A percentile compares a stretch with the other conserved stretches of the same genome.
Evolutionary conservation across 768 basidiomycete species (phyloP).

Genomic region (Pulveroboletus frians): DNA sequence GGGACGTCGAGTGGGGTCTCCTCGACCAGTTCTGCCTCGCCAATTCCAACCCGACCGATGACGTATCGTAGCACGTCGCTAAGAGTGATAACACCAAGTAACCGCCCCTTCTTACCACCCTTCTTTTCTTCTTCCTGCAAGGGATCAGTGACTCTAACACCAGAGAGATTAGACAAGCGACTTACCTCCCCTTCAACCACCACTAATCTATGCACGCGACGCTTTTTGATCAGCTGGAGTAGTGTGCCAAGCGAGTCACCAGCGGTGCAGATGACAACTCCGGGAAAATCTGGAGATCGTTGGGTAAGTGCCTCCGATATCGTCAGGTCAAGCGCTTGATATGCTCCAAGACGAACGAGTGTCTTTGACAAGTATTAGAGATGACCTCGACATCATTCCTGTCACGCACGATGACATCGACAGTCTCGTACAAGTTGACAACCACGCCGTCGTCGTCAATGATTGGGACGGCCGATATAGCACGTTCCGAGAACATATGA

Average conservation of each 20-base stretch:
- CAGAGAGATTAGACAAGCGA: background rate
- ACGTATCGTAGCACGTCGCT: constrained; percentile 85
- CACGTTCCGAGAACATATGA: constrained; percentile 94
- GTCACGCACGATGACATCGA: constrained; percentile 83
- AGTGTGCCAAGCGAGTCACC: constrained; percentile 88
- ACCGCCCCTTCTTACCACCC: constrained; percentile 77
- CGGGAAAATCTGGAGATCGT: constrained; percentile 91
- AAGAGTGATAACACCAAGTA: constrained; percentile 83
- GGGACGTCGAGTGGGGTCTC: constrained; percentile 21
- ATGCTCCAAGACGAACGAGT: constrained; percentile 88
- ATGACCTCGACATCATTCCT: background rate
- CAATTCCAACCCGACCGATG: constrained; percentile 59
- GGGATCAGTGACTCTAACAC: background rate
- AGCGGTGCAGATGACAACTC: constrained; percentile 93
- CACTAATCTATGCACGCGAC: constrained; percentile 89
- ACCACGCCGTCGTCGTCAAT: constrained; percentile 90
- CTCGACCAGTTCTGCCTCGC: constrained; percentile 39
- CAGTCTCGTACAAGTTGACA: constrained; percentile 95
- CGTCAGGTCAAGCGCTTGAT: constrained; percentile 92
- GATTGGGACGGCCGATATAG: constrained; percentile 96
- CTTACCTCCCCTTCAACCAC: constrained; percentile 88
- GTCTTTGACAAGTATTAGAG: constrained; percentile 49
- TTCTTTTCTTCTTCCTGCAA: constrained; percentile 70
- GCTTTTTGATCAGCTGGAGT: constrained; percentile 86
- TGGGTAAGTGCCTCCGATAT: constrained; percentile 89